These are phyloP conservation scores for Trichoderma polysporum DNA, from an alignment of 2,329 filamentous ascomycete species.

Conservation along the genomic window DNA sequence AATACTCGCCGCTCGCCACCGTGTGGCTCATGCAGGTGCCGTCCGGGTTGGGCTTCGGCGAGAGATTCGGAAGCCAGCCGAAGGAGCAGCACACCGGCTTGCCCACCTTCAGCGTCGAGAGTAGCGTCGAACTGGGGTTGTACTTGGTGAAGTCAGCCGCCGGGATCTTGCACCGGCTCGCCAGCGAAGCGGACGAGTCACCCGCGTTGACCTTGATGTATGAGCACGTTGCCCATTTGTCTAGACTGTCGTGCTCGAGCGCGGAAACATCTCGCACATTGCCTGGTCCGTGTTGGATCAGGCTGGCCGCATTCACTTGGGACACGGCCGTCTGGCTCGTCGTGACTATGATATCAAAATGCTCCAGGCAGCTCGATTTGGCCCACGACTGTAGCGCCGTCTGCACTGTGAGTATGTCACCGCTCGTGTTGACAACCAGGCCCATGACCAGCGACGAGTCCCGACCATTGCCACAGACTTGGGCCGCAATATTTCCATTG, in stretches of 20 bases:
- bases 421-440: neutral
- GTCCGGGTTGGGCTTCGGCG: neutral
- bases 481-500: too few relatives aligned
- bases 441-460: neutral
- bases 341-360: too few relatives aligned
- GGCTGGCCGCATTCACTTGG: too few relatives aligned
- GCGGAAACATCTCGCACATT: too few relatives aligned
- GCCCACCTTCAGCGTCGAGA: slow-evolving; percentile 19
- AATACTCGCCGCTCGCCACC: too few relatives aligned
- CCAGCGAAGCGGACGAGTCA: slow-evolving; percentile 28
- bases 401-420: neutral
- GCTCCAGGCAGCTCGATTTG: too few relatives aligned
- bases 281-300: too few relatives aligned
- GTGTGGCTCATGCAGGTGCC: neutral
- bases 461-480: neutral
- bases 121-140: slow-evolving; percentile 28
- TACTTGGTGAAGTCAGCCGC: slow-evolving; percentile 28
- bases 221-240: neutral
- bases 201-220: slow-evolving; percentile 19
- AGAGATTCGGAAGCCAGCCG: neutral
- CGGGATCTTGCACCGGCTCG: slow-evolving; percentile 28
- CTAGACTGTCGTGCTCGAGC: too few relatives aligned
- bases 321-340: too few relatives aligned
- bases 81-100: neutral
- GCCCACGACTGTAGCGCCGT: too few relatives aligned